These are phyloP conservation scores for Hymenoscyphus fraxineus DNA, from an alignment of 2,329 filamentous ascomycete genomes.

Conservation along the genomic window DNA sequence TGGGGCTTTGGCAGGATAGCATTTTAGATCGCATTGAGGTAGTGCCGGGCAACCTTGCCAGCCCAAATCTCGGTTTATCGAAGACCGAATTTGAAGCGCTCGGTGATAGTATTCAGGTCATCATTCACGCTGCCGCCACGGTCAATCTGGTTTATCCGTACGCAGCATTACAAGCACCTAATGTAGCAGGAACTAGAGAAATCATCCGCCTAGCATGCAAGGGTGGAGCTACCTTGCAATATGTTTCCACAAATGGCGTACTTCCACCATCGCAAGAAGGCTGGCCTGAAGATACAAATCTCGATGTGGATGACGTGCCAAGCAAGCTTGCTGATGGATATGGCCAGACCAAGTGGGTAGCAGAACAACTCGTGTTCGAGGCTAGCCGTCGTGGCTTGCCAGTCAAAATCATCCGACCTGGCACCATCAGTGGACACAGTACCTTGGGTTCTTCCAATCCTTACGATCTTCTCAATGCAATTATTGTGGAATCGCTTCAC, in stretches of 20 bases:
- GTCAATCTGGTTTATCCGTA: conserved; percentile 82
- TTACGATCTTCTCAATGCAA: conserved; percentile 71
- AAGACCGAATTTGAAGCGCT: conserved; percentile 63
- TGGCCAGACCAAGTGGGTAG: conserved; percentile 83
- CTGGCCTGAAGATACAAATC: conserved; percentile 67
- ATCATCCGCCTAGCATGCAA: conserved; percentile 67
- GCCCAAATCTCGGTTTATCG: conserved; percentile 64
- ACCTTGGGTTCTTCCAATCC: conserved; percentile 71
- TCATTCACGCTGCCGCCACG: conserved; percentile 73
- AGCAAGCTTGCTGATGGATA: conserved; percentile 76
- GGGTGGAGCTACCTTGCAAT: conserved; percentile 68
- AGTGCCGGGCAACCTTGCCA: conserved; percentile 67
- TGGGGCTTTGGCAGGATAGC: conserved; percentile 72
- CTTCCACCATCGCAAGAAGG: conserved; percentile 66
- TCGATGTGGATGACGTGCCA: conserved; percentile 65
- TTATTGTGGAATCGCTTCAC: conserved; percentile 73
- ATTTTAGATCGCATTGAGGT: conserved; percentile 77
- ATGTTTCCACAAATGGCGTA: conserved; percentile 78
- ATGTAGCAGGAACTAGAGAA: conserved; percentile 75
- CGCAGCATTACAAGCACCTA: conserved; percentile 68
- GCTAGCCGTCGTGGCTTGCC: conserved; percentile 72
- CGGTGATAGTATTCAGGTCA: conserved; percentile 63
- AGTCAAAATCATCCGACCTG: conserved; percentile 73
- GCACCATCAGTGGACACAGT: conserved; percentile 78
- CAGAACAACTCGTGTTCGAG: conserved; percentile 65